Base-by-base conservation (phyloP, 495 filamentous ascomycete genomes). In the Durotheca rogersii region DNA sequence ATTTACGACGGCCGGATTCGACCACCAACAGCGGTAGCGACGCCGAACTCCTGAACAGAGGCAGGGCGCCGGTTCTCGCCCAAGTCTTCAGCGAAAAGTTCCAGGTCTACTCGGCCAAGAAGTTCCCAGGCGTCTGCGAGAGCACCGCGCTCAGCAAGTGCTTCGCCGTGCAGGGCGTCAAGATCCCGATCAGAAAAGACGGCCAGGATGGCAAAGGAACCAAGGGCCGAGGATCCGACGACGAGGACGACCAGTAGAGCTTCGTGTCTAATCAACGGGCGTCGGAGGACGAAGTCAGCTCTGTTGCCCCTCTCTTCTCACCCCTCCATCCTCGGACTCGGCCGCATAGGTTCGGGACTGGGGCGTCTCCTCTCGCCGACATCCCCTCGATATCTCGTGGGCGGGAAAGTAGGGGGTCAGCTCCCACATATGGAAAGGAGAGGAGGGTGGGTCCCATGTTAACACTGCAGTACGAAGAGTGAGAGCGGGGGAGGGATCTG, bases 41-140 rank as follows among this genome's bases (percentile, higher is more conserved):
- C 4, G 53, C 54, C 6, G 67, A 65, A 34, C 49, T 65, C 37
- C 20, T 96, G 51, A 96, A 93, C 67, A 85, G 82, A 18, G 86
- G 85, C 34, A 83, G 80, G 30, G 89, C 90, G 0, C 89, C 87
- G 0, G 85, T 97, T 18, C 80, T 98, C 1, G 93, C 93, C 1
- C 86, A 84, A 2, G 87, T 85, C 56, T 98, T 93, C 67, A 90
- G 85, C 27, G 88, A 96, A 10, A 78, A 82, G 12, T 97, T 98
- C 77, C 88, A 93, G 51, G 93, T 98, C 34, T 97, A 84, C 67
- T 90, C 85, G 4, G 93, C 93, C 25, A 98, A 98, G 79, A 95
- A 95, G 56, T 98, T 98, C 76, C 92, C 93, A 0, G 93, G 93
- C 48, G 93, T 98, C 1, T 94, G 95, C 54, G 92, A 96, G 65